Base-by-base conservation (phyloP, 1,284 basidiomycete species). In the Paramarasmius palmivorus region DNA sequence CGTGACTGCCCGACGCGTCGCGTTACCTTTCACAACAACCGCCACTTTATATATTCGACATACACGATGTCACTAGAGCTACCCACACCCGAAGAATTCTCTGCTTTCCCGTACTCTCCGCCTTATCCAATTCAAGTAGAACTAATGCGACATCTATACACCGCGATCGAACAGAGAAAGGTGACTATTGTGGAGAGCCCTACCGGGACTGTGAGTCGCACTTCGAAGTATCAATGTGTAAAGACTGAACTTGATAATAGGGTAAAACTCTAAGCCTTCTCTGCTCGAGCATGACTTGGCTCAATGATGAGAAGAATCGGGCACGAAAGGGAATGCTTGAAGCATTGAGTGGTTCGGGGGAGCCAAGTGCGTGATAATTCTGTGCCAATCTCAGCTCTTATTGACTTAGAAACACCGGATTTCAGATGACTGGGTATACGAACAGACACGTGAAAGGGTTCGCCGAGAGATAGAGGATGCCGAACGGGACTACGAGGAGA, bases 101-200 rank as follows among this genome's bases (percentile, higher is more conserved):
- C 83, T 12, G 81, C 82, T 0, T 96, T 97, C 66, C 93, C 93
- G 0, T 95, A 88, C 64, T 72, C 82, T 6, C 74, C 79, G 2
- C 95, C 95, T 0, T 98, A 99, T 70, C 69, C 77, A 15, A 97
- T 97, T 58, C 96, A 99, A 69, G 74, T 83, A 1, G 84, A 93
- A 37, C 81, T 98, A 34, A 98, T 98, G 95, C 82, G 76, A 12
- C 89, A 93, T 56, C 73, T 98, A 3, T 98, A 96, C 66, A 63
- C 78, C 2, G 82, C 89, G 0, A 90, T 98, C 49, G 94, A 98
- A 65, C 61, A 71, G 47, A 78, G 63, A 68, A 89, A 81, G 69
- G 76, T 97, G 8, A 85, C 92, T 2, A 89, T 98, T 42, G 74
- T 93, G 19, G 92, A 94, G 67, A 92, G 88, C 58, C 93, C 92